Evolutionary conservation across 2,329 filamentous ascomycete genomes (phyloP).

Genomic region (Aspergillus sp.): DNA sequence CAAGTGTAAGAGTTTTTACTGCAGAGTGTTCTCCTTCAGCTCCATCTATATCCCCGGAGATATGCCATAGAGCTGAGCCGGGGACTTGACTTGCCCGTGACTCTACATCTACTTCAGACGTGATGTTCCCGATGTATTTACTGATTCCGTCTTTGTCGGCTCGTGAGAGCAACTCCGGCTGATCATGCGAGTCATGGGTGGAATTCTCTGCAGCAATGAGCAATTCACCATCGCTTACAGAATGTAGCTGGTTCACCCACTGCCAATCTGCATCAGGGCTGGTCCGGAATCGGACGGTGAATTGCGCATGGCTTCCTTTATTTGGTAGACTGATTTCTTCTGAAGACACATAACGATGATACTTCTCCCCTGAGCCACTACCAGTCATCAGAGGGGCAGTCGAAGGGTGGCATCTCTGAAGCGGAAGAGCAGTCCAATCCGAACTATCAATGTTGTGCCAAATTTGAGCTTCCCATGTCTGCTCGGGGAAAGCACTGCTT

Average conservation of each 20-base stretch:
- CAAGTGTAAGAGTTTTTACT: slow-evolving; percentile 54
- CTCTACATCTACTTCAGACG: slow-evolving; percentile 28
- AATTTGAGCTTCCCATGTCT: slow-evolving; percentile 66
- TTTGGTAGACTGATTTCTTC: slow-evolving; percentile 24
- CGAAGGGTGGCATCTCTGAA: slow-evolving; percentile 40
- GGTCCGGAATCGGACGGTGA: slow-evolving; percentile 42
- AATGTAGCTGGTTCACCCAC: slow-evolving; percentile 40
- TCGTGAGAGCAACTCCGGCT: slow-evolving; percentile 7
- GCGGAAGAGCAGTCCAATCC: slow-evolving; percentile 53
- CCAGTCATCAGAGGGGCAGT: slow-evolving; percentile 25
- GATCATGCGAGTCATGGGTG: neutral
- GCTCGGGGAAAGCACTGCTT: slow-evolving; percentile 48
- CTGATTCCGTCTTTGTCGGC: slow-evolving; percentile 14
- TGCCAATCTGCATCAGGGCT: slow-evolving; percentile 34
- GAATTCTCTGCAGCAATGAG: slow-evolving; percentile 28
- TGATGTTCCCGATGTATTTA: slow-evolving; percentile 31
- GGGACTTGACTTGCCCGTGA: slow-evolving; percentile 36
- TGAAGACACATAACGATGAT: slow-evolving; percentile 31
- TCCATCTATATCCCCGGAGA: slow-evolving; percentile 56
- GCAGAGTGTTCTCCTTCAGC: slow-evolving; percentile 54
- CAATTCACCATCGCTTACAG: slow-evolving; percentile 37
- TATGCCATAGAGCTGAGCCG: slow-evolving; percentile 34
- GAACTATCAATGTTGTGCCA: slow-evolving; percentile 66
- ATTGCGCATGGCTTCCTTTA: slow-evolving; percentile 27
- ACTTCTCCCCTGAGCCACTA: slow-evolving; percentile 13